Percentiles rank a stretch among this genome's conserved stretches.
These are phyloP conservation scores for Pulicaria dysenterica DNA, from an alignment of 129 eudicot genomes.

Conservation along the genomic window DNA sequence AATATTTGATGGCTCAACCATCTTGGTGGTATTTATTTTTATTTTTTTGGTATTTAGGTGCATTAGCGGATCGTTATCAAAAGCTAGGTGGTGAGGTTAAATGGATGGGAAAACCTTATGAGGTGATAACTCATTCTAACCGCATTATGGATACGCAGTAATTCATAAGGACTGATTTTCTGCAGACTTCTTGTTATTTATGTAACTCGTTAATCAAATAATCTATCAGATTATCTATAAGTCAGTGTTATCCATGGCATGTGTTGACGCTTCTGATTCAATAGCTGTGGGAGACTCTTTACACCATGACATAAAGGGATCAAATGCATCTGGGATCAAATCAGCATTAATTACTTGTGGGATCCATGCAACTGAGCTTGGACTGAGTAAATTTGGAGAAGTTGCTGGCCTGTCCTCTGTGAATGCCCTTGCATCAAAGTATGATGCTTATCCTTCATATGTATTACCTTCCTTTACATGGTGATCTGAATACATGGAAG, in stretches of 20 bases:
- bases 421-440: constrained; percentile 53
- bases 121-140: too few species aligned
- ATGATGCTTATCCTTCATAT: constrained; percentile 73
- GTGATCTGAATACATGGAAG: constrained; percentile 40
- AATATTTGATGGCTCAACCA: too few species aligned
- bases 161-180: too few species aligned
- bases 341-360: constrained; percentile 80
- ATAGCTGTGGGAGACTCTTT: constrained; percentile 94
- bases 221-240: constrained; percentile 63
- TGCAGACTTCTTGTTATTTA: too few species aligned
- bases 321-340: constrained; percentile 77
- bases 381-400: constrained; percentile 65
- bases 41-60: constrained; percentile 41
- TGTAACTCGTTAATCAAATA: too few species aligned
- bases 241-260: constrained; percentile 73
- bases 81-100: constrained; percentile 92
- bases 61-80: constrained; percentile 77
- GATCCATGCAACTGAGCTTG: constrained; percentile 82
- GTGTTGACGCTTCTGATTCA: constrained; percentile 73
- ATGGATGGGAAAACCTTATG: constrained; percentile 76
- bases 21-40: too few species aligned
- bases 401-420: constrained; percentile 54
- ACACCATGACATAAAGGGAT: constrained; percentile 97
- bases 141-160: too few species aligned
- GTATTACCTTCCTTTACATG: constrained; percentile 78